Conservation (phyloP, 192 early-diverging fungal species). For the Borealophlyctis nickersoniae region DNA sequence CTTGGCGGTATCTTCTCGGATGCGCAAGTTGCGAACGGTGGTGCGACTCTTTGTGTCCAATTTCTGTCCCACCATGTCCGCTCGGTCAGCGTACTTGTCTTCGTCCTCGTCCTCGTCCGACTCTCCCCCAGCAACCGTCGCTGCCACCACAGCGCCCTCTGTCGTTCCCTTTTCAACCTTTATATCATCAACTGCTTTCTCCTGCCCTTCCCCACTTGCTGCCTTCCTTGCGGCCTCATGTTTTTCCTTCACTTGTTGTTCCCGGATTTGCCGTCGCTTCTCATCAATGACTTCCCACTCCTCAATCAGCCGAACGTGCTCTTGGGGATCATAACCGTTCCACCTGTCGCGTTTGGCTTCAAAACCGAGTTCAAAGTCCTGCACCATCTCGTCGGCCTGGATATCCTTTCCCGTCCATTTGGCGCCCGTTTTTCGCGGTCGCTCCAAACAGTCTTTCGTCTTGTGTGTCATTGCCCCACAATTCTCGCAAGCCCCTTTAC, state of each 20-base stretch:
- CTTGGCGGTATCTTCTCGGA: conserved; percentile 99
- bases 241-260: conserved; percentile 47
- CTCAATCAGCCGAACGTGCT: conserved; percentile 75
- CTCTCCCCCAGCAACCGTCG: conserved; percentile 38
- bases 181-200: conserved; percentile 2
- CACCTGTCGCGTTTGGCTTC: conserved; percentile 97
- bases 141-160: conserved; percentile 36
- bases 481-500: conserved; percentile 96
- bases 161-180: conserved; percentile 2
- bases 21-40: conserved; percentile 94
- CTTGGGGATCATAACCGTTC: conserved; percentile 94
- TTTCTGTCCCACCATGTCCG: conserved; percentile 81
- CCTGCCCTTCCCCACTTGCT: conserved; percentile 2
- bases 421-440: conserved; percentile 86
- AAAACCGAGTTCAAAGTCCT: conserved; percentile 72
- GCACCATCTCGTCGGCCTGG: conserved; percentile 79
- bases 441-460: conserved; percentile 89
- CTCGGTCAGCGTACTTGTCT: conserved; percentile 83
- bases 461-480: conserved; percentile 97
- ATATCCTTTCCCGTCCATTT: conserved; percentile 82
- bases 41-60: conserved; percentile 86
- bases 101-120: conserved; percentile 84
- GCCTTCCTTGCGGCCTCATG: conserved; percentile 26
- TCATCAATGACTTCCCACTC: conserved; percentile 94
- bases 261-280: conserved; percentile 75